A percentile compares a stretch with the other conserved stretches of the same genome.
Conservation (phyloP, 2,329 filamentous ascomycete species). For the Fusarium chuoi region DNA sequence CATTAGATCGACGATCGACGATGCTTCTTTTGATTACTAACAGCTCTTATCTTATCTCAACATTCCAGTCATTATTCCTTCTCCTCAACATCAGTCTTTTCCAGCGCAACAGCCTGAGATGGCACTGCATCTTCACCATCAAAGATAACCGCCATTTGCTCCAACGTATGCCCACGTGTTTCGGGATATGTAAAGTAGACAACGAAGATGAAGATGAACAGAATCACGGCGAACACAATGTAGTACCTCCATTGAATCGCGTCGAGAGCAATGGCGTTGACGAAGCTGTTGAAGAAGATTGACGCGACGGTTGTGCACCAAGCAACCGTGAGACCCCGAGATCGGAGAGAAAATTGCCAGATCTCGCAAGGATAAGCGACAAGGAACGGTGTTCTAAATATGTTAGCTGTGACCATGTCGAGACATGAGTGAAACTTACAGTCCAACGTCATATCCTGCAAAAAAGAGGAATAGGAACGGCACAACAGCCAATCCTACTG, state of each 20-base stretch:
- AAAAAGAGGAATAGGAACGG: conserved; percentile 3
- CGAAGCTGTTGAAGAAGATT: conserved; percentile 8
- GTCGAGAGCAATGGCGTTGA: conserved; percentile 9
- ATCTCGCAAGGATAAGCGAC: conserved; percentile 8
- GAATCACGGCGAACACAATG: background rate
- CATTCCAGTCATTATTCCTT: background rate
- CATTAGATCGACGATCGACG: background rate
- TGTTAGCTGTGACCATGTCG: background rate
- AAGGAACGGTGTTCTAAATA: background rate
- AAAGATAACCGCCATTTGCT: conserved; percentile 12
- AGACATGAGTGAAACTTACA: background rate
- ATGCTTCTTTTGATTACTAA: background rate
- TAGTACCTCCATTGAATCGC: conserved; percentile 11
- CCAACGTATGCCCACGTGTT: background rate
- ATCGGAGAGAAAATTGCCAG: conserved; percentile 4
- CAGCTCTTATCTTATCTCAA: background rate
- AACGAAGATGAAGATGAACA: background rate
- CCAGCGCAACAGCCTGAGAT: background rate
- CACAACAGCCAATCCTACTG: background rate
- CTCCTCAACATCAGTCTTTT: background rate
- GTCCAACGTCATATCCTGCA: background rate
- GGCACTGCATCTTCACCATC: background rate
- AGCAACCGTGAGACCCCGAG: background rate
- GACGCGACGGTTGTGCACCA: background rate
- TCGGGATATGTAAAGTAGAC: background rate